Evolutionary conservation across 345 rosid species (phyloP), one percentile per base, ranked within the genome.

Genomic region (Hibiscus mutabilis): DNA sequence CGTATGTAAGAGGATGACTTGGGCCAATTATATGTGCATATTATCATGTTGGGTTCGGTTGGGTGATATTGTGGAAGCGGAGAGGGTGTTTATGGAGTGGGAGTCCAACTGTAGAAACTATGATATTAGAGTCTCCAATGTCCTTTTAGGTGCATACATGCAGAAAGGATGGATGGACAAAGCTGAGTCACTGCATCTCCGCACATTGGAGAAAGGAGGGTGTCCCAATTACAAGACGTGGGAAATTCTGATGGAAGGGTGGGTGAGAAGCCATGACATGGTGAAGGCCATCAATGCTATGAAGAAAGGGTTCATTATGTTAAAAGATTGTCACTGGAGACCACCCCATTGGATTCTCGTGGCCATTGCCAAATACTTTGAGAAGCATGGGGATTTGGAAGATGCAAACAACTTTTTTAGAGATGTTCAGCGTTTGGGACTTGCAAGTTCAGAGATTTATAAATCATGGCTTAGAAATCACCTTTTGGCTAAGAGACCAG

Each of bases 201-300:
- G 35, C 37, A 76, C 83, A 18, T 62, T 87, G 71, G 78, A 78
- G 73, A 83, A 73, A 76, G 90, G 91, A 66, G 91, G 91, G 58
- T 40, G 37, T 58, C 91, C 95, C 18, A 89, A 89, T 73, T 87
- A 80, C 73, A 89, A 87, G 81, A 87, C 91, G n/a, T 89, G 91
- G 94, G 94, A 89, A 56, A 89, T 89, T 61, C 75, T 89, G 16
- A 80, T 75, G 81, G 91, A 89, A 76, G 91, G 88, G 27, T 84
- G 86, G 87, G 78, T 86, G 71, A 84, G 78, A 65, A 67, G 76
- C 73, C 63, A 68, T 55, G 71, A 78, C 62, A 84, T 87, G 86
- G 84, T 73, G n/a, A 84, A 87, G 70, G 91, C 90, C 40, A 55
- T 86, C 19, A 73, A 76, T 74, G 87, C 90, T 47, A 78, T 87